Percentiles rank a stretch among this genome's conserved stretches.
phyloP scores from a whole-genome alignment of 495 filamentous ascomycete species.

The Stereocaulon alpinum region DNA sequence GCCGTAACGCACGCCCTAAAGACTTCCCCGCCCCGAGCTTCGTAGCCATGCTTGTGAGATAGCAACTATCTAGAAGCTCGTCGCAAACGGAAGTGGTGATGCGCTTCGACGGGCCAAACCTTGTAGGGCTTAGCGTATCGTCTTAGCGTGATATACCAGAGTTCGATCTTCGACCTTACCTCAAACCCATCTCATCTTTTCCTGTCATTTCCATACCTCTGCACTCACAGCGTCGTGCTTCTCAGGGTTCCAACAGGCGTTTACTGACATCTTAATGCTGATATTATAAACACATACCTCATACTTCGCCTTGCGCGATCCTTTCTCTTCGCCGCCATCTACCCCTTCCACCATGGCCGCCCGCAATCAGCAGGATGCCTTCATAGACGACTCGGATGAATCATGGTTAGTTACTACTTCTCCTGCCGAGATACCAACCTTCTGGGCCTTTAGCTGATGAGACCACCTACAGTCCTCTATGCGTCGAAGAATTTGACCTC shows the following conservation, averaged over 20 bases:
- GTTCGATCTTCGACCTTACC: slow-evolving; percentile 4
- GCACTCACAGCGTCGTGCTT: slow-evolving; percentile 10
- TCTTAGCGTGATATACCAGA: slow-evolving; percentile 4
- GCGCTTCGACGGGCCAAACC: background rate
- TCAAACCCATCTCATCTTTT: background rate
- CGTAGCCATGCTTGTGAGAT: background rate
- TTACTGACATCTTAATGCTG: slow-evolving; percentile 16
- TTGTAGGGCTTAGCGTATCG: slow-evolving; percentile 1
- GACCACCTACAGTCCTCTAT: slow-evolving; percentile 60
- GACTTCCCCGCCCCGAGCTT: slow-evolving; percentile 3
- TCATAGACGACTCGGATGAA: slow-evolving; percentile 96
- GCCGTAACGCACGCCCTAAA: background rate
- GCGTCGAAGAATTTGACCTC: slow-evolving; percentile 97
- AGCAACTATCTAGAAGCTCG: background rate
- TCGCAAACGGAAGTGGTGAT: slow-evolving; percentile 7
- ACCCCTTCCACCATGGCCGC: slow-evolving; percentile 18
- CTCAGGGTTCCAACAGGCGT: background rate
- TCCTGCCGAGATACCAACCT: background rate
- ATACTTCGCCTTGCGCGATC: slow-evolving; percentile 11
- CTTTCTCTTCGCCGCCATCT: slow-evolving; percentile 15
- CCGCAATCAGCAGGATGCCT: slow-evolving; percentile 67
- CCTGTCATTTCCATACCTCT: slow-evolving; percentile 4
- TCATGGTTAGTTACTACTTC: slow-evolving; percentile 53
- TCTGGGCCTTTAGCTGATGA: background rate
- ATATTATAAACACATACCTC: slow-evolving; percentile 5